These are phyloP conservation scores for Cladosporium halotolerans DNA, from an alignment of 2,329 filamentous ascomycete species.

Conservation along the genomic window DNA sequence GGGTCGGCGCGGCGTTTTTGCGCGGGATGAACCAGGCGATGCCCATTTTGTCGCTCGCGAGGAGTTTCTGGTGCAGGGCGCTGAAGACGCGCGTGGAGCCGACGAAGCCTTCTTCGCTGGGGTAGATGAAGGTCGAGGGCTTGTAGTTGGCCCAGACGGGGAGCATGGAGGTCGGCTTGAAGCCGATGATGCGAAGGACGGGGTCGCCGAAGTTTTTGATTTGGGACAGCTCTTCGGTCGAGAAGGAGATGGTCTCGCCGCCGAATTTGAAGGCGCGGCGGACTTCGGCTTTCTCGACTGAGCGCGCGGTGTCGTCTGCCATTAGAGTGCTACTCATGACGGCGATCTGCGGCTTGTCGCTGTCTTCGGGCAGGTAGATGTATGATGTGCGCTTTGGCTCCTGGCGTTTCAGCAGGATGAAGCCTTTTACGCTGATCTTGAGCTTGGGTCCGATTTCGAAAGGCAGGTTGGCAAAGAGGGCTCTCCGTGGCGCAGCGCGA, in stretches of 20 bases:
- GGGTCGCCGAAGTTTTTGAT: conserved; percentile 77
- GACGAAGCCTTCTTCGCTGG: conserved; percentile 80
- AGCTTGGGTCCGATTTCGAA: conserved; percentile 82
- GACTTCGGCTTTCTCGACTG: conserved; percentile 73
- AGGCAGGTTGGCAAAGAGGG: conserved; percentile 79
- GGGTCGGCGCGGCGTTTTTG: conserved; percentile 67
- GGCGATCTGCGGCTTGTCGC: conserved; percentile 78
- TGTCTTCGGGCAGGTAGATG: conserved; percentile 65
- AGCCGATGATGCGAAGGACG: conserved; percentile 82
- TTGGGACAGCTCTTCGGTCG: conserved; percentile 70
- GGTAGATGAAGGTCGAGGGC: conserved; percentile 88
- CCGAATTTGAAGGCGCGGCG: conserved; percentile 95
- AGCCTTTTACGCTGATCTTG: conserved; percentile 86
- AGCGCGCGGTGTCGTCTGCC: conserved; percentile 69
- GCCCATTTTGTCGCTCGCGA: conserved; percentile 72
- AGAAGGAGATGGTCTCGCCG: conserved; percentile 81
- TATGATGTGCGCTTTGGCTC: conserved; percentile 75
- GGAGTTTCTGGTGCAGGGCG: conserved; percentile 79
- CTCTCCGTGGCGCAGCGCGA: conserved; percentile 76
- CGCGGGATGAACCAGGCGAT: conserved; percentile 87
- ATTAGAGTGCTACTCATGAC: conserved; percentile 66
- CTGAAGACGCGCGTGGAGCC: conserved; percentile 91
- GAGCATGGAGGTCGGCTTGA: conserved; percentile 72
- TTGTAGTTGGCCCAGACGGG: conserved; percentile 80
- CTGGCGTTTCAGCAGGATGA: conserved; percentile 80